phyloP scores from a whole-genome alignment of 2,329 filamentous ascomycete species.

The Penicillium sp. region DNA sequence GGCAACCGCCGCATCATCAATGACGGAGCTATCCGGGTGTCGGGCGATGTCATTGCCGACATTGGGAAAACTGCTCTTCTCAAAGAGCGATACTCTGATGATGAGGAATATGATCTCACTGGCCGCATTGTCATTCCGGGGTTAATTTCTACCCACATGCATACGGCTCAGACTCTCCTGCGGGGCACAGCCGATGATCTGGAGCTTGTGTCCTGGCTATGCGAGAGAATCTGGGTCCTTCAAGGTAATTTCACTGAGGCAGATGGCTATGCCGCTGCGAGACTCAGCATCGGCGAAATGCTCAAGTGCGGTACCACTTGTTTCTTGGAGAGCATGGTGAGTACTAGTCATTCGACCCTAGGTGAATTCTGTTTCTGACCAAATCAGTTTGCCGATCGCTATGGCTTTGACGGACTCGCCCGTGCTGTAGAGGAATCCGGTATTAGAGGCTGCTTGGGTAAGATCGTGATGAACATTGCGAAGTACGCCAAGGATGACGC shows the following conservation, averaged over 20 bases:
- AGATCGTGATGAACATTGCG: slow-evolving; percentile 48
- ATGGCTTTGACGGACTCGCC: slow-evolving; percentile 49
- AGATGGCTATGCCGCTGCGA: slow-evolving; percentile 52
- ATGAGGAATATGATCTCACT: slow-evolving; percentile 35
- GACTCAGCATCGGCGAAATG: slow-evolving; percentile 54
- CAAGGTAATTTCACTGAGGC: slow-evolving; percentile 47
- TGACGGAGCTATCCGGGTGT: slow-evolving; percentile 49
- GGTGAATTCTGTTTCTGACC: not conserved
- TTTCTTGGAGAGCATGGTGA: slow-evolving; percentile 55
- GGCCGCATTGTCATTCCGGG: slow-evolving; percentile 52
- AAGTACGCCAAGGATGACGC: slow-evolving; percentile 45
- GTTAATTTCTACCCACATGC: slow-evolving; percentile 53
- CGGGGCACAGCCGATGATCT: slow-evolving; percentile 53
- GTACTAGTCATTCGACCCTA: slow-evolving; percentile 1
- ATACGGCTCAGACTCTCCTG: slow-evolving; percentile 50
- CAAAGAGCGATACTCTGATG: slow-evolving; percentile 28
- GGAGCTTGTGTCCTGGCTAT: slow-evolving; percentile 53
- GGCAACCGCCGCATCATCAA: slow-evolving; percentile 45
- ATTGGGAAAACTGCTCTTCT: slow-evolving; percentile 45
- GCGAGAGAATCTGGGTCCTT: slow-evolving; percentile 52
- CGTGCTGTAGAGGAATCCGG: slow-evolving; percentile 47
- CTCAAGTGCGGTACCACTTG: slow-evolving; percentile 52
- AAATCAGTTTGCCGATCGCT: slow-evolving; percentile 46
- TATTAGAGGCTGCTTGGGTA: slow-evolving; percentile 46
- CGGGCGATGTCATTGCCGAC: slow-evolving; percentile 41